These are phyloP conservation scores for Amylostereum chailletii DNA, from an alignment of 1,284 basidiomycete species.

Conservation along the genomic window DNA sequence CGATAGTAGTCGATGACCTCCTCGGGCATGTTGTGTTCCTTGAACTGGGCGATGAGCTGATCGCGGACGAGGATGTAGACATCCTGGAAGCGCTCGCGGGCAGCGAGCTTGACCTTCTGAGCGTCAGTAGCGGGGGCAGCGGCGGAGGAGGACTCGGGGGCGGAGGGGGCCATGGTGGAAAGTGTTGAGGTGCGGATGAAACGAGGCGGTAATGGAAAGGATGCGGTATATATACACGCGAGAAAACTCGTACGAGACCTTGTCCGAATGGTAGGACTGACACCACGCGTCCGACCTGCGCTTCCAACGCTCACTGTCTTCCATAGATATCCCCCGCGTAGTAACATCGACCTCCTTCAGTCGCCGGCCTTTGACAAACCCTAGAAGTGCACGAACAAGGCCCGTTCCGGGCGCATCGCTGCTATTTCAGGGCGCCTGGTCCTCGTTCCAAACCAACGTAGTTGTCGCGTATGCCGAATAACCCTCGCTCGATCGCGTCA, in stretches of 20 bases:
- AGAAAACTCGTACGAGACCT: background rate
- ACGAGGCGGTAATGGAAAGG: background rate
- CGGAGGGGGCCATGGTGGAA: constrained; percentile 5
- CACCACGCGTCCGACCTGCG: too few relatives aligned
- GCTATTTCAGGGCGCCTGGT: too few relatives aligned
- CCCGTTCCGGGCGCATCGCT: too few relatives aligned
- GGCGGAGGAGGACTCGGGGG: background rate
- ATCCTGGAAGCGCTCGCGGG: constrained; percentile 43
- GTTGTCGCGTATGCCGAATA: too few relatives aligned
- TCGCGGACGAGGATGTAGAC: constrained; percentile 44
- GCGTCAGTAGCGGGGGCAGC: background rate
- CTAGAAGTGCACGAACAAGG: too few relatives aligned
- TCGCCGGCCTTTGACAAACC: too few relatives aligned
- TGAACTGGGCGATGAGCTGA: constrained; percentile 58
- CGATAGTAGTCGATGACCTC: constrained; percentile 81
- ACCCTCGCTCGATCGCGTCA: too few relatives aligned
- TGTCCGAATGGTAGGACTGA: too few relatives aligned
- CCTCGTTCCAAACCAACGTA: too few relatives aligned
- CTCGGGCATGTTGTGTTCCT: constrained; percentile 66
- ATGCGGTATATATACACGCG: background rate
- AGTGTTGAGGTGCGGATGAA: constrained; percentile 1
- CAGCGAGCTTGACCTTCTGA: constrained; percentile 27
- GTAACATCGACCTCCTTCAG: too few relatives aligned
- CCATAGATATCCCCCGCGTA: too few relatives aligned
- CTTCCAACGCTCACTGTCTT: too few relatives aligned